Base-by-base conservation (phyloP, 495 filamentous ascomycete genomes). In the Xylaria venustula region DNA sequence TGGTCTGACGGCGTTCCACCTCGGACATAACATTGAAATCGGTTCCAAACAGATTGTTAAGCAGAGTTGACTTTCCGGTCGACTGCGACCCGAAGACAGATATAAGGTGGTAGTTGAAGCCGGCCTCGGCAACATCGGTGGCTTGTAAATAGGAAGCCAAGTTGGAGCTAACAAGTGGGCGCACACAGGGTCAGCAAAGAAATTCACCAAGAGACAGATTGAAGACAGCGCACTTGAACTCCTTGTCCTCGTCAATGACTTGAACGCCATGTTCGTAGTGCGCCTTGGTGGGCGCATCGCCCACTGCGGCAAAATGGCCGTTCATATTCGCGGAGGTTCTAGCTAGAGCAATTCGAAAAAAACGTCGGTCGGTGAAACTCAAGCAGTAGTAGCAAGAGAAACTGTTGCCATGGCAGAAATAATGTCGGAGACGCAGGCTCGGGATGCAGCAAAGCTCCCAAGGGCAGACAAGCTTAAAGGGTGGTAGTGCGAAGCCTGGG, bases 51-150 rank as follows among this genome's bases (percentile, higher is more conserved):
- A 98, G 85, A 75, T 93, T 83, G 78, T 98, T 98, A 59, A 98
- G 87, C 19, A 98, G 82, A 25, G 94, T 98, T 14, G 93, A 97
- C 80, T 98, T 98, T 55, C 94, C 94, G 7, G 94, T 98, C 48
- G 95, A 98, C 80, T 98, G 94, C 26, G 93, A 97, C 28, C 94
- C 94, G 75, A 98, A 98, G 64, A 98, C 94, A 63, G 93, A 96
- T 63, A 98, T 96, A 62, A 98, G 86, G 73, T 98, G 94, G 75
- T 98, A 98, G 75, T 96, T 96, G 85, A 98, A 98, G 69, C 94
- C 94, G 61, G 91, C 86, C 50, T 88, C 83, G 32, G 90, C 87
- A 71, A 96, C 85, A 67, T 88, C 83, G 74, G 92, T 90, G 64
- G 87, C 78, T 59, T 79, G 77, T 44, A 98, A 83, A 75, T 98